Evolutionary conservation across 352 stramenopile species (phyloP), one percentile per base, ranked within the genome.

Genomic region (Globisporangium perplexum): DNA sequence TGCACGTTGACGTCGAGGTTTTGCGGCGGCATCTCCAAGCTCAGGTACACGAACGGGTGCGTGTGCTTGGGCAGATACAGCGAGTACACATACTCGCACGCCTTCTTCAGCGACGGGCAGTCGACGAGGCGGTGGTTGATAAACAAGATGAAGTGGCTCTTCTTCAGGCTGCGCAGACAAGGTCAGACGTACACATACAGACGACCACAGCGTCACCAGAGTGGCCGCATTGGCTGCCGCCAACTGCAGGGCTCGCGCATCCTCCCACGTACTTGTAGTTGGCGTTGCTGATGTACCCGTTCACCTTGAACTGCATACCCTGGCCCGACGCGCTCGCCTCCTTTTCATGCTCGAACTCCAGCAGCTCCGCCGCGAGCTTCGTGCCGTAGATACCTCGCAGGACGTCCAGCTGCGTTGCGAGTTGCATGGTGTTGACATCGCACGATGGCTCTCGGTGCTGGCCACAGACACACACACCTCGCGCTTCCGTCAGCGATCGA

Each of bases 1-100:
- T 99, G 97, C 3, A 99, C 94, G 65, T 99, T 99, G 22, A 99
- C 97, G 72, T 99, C 97, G 3, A 99, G 72, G 59, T 98, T 92
- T 24, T 75, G 67, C 7, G 88, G 72, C 3, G 96, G 96, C 22
- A 99, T 83, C 47, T 92, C 68, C 30, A 99, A 71, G n/a, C 83
- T 89, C n/a, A 99, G 67, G 74, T 98, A 99, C 33, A 99, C 68
- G 69, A 99, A 98, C n/a, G 96, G 95, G 62, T 98, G 95, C 4
- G 74, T 90, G 61, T 90, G 83, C 68, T 96, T 98, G 7, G 94
- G 94, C 26, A 98, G 61, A 64, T 98, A 96, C 31, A 97, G 74
- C 41, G 76, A 78, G 73, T 98, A 99, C 3, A 98, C 79, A 42
- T 93, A 93, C 70, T 99, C 95, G 53, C 98, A 86, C 17, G 91